Percentiles rank a stretch among this genome's conserved stretches.
Conservation (phyloP, 2,329 filamentous ascomycete species). For the Neofusicoccum sp. region DNA sequence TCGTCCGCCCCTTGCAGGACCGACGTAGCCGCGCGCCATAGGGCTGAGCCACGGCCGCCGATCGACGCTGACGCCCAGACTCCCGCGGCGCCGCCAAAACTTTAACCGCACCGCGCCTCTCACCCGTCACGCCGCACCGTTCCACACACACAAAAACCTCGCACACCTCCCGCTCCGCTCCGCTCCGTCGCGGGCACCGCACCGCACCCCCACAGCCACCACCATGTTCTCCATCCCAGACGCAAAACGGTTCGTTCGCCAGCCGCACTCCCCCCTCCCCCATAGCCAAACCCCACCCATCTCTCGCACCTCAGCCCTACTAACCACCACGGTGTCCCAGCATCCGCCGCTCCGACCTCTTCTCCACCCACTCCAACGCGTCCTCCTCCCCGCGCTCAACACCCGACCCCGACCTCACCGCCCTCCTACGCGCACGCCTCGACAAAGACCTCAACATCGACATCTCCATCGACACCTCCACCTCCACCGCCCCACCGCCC, state of each 20-base stretch:
- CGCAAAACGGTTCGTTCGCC: slow-evolving; percentile 1
- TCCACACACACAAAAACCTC: neutral
- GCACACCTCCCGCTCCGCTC: neutral
- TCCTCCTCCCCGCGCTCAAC: neutral
- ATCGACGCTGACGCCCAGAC: neutral
- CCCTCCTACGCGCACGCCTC: neutral
- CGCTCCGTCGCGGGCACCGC: neutral
- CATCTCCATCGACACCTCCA: too few relatives aligned
- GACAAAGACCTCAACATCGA: neutral
- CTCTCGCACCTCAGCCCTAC: neutral
- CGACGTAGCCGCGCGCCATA: too few relatives aligned
- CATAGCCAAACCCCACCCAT: neutral
- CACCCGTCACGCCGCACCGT: neutral
- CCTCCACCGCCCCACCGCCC: neutral
- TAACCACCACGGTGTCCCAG: neutral
- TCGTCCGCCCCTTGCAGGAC: too few relatives aligned
- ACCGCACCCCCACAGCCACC: neutral
- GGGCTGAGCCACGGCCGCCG: neutral
- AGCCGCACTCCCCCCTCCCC: neutral
- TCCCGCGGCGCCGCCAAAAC: neutral
- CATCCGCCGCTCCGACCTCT: slow-evolving; percentile 15
- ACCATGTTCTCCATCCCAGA: slow-evolving; percentile 1
- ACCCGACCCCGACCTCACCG: neutral
- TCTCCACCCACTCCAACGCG: neutral
- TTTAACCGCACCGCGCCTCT: neutral